A percentile compares a stretch with the other conserved stretches of the same genome.
Conservation (phyloP, 2,329 filamentous ascomycete genomes). For the Neofusicoccum umdonicola region DNA sequence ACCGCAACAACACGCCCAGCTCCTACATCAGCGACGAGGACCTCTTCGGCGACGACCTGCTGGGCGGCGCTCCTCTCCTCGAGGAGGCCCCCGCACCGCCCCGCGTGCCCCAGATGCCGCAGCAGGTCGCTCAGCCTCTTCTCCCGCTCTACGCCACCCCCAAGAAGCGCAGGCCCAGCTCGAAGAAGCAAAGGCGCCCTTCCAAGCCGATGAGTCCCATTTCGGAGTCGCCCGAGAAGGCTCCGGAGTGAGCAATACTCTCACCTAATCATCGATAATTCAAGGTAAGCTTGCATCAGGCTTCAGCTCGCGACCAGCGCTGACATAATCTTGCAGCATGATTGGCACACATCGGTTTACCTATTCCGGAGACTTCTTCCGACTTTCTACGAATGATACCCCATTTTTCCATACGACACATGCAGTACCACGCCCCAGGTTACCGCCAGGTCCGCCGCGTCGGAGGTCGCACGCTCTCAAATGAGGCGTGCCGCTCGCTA, state of each 20-base stretch:
- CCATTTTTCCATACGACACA: slow-evolving; percentile 9
- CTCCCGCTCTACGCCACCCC: slow-evolving; percentile 38
- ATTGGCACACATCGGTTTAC: background rate
- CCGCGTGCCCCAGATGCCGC: slow-evolving; percentile 27
- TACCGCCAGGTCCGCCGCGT: background rate
- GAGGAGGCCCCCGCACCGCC: slow-evolving; percentile 41
- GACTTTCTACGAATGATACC: slow-evolving; percentile 9
- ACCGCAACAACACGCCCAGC: slow-evolving; percentile 35
- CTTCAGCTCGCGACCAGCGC: background rate
- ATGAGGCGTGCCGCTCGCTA: slow-evolving; percentile 6
- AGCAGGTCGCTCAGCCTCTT: slow-evolving; percentile 33
- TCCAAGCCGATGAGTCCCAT: slow-evolving; percentile 45
- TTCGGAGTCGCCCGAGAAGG: slow-evolving; percentile 38
- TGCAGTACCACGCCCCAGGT: background rate
- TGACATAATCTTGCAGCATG: slow-evolving; percentile 7
- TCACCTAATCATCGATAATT: slow-evolving; percentile 8
- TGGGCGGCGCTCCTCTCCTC: slow-evolving; percentile 34
- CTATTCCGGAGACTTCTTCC: background rate
- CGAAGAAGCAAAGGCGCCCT: slow-evolving; percentile 37
- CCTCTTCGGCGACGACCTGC: slow-evolving; percentile 39
- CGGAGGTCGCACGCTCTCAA: slow-evolving; percentile 3
- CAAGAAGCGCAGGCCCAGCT: slow-evolving; percentile 40
- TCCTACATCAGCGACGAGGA: slow-evolving; percentile 44
- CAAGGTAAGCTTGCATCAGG: slow-evolving; percentile 5
- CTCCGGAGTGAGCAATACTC: slow-evolving; percentile 32